Evolutionary conservation across 2,329 filamentous ascomycete species (phyloP).

Genomic region (Epichloe amarillans): DNA sequence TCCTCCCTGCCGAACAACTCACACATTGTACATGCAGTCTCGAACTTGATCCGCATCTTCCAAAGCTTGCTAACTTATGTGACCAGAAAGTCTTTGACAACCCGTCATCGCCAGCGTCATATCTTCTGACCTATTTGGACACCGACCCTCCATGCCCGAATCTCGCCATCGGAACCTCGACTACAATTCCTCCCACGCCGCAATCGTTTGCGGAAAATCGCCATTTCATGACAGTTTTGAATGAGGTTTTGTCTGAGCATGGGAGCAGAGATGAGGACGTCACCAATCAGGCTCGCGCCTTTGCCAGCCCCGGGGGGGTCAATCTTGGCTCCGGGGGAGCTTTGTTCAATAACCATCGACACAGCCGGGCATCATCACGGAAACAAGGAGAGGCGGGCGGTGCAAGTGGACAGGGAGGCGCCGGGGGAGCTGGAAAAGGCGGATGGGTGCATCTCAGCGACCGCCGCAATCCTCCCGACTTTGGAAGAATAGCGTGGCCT

Average conservation of each 20-base stretch:
- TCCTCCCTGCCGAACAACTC: constrained; percentile 37
- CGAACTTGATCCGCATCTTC: background rate
- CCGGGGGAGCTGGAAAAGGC: constrained; percentile 46
- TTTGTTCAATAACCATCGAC: constrained; percentile 32
- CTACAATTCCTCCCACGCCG: constrained; percentile 46
- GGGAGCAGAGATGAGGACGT: constrained; percentile 44
- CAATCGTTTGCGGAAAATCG: constrained; percentile 45
- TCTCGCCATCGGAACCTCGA: constrained; percentile 47
- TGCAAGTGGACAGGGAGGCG: constrained; percentile 47
- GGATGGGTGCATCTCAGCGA: constrained; percentile 56
- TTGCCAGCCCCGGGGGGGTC: constrained; percentile 44
- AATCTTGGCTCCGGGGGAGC: constrained; percentile 40
- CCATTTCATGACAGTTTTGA: constrained; percentile 44
- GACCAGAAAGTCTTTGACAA: constrained; percentile 45
- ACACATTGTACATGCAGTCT: constrained; percentile 32
- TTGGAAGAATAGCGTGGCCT: constrained; percentile 54
- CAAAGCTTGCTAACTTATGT: constrained; percentile 5
- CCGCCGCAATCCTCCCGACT: constrained; percentile 49
- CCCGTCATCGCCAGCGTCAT: constrained; percentile 27
- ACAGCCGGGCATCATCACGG: constrained; percentile 18
- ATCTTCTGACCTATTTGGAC: constrained; percentile 47
- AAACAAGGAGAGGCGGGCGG: constrained; percentile 33
- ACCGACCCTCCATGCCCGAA: constrained; percentile 38
- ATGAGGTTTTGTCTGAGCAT: constrained; percentile 40
- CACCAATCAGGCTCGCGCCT: constrained; percentile 42